Evolutionary conservation across 2,329 filamentous ascomycete genomes (phyloP).

Genomic region (Fusarium sororula): DNA sequence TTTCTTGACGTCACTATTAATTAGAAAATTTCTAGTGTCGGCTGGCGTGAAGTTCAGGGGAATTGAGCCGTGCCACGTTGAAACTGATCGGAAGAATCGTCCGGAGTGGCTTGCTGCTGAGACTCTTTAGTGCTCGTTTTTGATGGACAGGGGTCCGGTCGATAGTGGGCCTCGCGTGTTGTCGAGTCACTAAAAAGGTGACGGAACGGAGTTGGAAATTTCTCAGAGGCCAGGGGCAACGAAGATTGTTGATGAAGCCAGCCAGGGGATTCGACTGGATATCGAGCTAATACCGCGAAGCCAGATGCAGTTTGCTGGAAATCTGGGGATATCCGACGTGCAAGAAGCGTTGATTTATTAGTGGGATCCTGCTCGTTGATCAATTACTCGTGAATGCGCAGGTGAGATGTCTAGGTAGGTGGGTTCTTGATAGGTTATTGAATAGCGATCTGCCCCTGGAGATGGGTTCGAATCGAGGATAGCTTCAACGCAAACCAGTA

Average conservation of each 20-base stretch:
- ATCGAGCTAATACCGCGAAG: slow-evolving; percentile 15
- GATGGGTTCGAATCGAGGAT: slow-evolving; percentile 1
- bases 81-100: slow-evolving; percentile 25
- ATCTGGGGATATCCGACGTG: slow-evolving; percentile 10
- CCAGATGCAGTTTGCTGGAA: slow-evolving; percentile 13
- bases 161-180: slow-evolving; percentile 26
- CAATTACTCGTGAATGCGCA: slow-evolving; percentile 10
- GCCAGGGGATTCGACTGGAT: slow-evolving; percentile 9
- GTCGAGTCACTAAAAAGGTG: slow-evolving; percentile 16
- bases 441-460: not conserved
- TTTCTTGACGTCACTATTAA: slow-evolving; percentile 33
- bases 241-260: slow-evolving; percentile 24
- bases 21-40: slow-evolving; percentile 20
- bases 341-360: slow-evolving; percentile 14
- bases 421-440: not conserved
- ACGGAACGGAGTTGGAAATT: slow-evolving; percentile 16
- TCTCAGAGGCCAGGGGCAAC: not conserved
- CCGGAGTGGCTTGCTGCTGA: slow-evolving; percentile 32
- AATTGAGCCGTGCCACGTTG: slow-evolving; percentile 33
- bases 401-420: slow-evolving; percentile 1
- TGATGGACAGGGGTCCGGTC: slow-evolving; percentile 18
- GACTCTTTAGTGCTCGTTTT: slow-evolving; percentile 11
- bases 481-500: slow-evolving; percentile 12
- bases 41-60: slow-evolving; percentile 27
- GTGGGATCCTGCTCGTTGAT: slow-evolving; percentile 15